Conservation (phyloP, 768 basidiomycete species). For the Suillus cothurnatus region DNA sequence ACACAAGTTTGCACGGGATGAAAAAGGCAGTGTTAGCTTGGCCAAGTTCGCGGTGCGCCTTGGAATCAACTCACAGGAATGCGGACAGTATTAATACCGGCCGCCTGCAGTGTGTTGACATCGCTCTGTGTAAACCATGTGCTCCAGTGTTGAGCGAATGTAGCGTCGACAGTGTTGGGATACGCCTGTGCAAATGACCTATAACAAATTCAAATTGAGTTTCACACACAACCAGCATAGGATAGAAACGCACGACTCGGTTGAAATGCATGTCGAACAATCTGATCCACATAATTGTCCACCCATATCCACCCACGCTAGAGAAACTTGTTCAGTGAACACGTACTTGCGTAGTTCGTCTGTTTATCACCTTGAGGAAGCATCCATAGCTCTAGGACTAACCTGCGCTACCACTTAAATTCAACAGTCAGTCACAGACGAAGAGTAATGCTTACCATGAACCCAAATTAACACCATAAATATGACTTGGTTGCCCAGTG, state of each 20-base stretch:
- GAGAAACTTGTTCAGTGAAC: slow-evolving; percentile 4
- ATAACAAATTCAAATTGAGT: not conserved
- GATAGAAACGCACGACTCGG: slow-evolving; percentile 56
- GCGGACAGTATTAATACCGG: slow-evolving; percentile 76
- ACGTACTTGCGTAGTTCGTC: not conserved
- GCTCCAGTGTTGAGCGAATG: slow-evolving; percentile 66
- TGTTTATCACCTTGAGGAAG: slow-evolving; percentile 54
- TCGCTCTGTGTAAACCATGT: slow-evolving; percentile 74
- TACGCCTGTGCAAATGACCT: slow-evolving; percentile 65
- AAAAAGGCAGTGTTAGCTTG: not conserved
- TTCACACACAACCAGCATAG: not conserved
- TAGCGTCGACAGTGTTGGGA: slow-evolving; percentile 57
- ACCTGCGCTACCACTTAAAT: slow-evolving; percentile 44
- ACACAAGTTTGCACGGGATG: not conserved
- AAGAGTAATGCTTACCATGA: slow-evolving; percentile 47
- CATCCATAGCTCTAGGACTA: slow-evolving; percentile 84
- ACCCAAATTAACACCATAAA: slow-evolving; percentile 74
- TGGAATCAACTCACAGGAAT: slow-evolving; percentile 55
- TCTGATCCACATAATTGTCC: slow-evolving; percentile 55
- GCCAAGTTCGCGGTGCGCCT: not conserved
- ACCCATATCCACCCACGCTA: slow-evolving; percentile 78
- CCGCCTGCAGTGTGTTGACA: slow-evolving; percentile 51
- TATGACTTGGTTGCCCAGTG: slow-evolving; percentile 38
- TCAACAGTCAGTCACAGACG: not conserved
- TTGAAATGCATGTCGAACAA: slow-evolving; percentile 63